Base-by-base conservation (phyloP, 805 yeast genomes). In the Hanseniaspora lindneri region DNA sequence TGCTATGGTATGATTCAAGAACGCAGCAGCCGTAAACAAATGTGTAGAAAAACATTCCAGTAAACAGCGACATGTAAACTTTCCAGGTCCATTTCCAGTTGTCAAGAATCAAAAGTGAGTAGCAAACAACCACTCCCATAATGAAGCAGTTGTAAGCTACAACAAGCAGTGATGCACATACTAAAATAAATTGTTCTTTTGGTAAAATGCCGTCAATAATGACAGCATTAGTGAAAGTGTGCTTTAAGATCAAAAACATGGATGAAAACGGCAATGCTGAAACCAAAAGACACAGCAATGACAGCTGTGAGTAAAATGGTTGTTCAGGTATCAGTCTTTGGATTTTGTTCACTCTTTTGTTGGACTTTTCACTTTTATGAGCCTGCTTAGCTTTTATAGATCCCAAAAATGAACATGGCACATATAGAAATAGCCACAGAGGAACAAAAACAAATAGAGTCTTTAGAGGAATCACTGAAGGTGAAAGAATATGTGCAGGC, bases 41-140 rank as follows among this genome's bases (percentile, higher is more conserved):
- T 36, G 88, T 80, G 62, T 89, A 92, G 47, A 80, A 56, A 0
- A 95, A 74, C 62, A 95, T 81, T 28, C 96, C 94, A 57, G 89
- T 78, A 33, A 96, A 92, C 37, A 95, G 96, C 24, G 95, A 84
- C 52, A 86, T 75, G 58, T 82, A 76, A 3, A 95, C 77, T 64
- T 88, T 79, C 98, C 98, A 92, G 61, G 89, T 96, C 98, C 98
- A 92, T 64, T 79, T 78, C 71, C 94, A 88, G 64, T 92, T 85
- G 62, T 92, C 98, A 44, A 85, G 70, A 61, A 95, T 85, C 55
- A 92, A 72, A 3, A 86, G 75, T 69, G 84, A 82, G 65, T 92
- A 92, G 24, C 82, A 76, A 64, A 86, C 74, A 58, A 89, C 70
- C 20, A 87, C 69, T 0, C 96, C 80, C 27, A 87, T 86, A 52